Percentiles rank a stretch among this genome's conserved stretches.
Conservation (phyloP, 495 filamentous ascomycete species). For the Astrothelium subdiscretum region DNA sequence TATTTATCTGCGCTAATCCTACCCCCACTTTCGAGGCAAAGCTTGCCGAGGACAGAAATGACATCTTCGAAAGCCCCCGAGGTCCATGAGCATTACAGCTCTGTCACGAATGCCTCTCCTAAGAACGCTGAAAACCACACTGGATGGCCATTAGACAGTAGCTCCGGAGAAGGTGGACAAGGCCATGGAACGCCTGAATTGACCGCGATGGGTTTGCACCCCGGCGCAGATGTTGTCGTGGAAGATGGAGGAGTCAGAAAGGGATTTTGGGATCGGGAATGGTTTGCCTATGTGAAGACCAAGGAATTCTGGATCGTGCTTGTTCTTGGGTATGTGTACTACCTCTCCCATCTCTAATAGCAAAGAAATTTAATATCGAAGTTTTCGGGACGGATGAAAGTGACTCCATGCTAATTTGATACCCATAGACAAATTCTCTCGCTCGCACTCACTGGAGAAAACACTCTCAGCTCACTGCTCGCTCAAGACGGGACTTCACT, state of each 20-base stretch:
- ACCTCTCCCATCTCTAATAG: not conserved
- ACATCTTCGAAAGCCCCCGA: slow-evolving; percentile 4
- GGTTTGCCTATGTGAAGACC: slow-evolving; percentile 73
- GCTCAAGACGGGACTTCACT: slow-evolving; percentile 58
- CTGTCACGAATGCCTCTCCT: not conserved
- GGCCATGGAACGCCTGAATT: slow-evolving; percentile 21
- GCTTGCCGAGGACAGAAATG: slow-evolving; percentile 1
- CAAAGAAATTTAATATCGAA: slow-evolving; percentile 2
- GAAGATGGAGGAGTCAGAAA: slow-evolving; percentile 39
- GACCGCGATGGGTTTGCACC: slow-evolving; percentile 4
- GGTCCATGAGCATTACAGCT: slow-evolving; percentile 4
- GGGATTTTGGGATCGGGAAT: slow-evolving; percentile 26
- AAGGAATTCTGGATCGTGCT: slow-evolving; percentile 79
- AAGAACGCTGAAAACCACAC: slow-evolving; percentile 17
- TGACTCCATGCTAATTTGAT: not conserved
- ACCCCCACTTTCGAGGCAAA: not conserved
- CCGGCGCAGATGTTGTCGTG: slow-evolving; percentile 11
- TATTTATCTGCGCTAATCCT: not conserved
- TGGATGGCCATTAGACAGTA: slow-evolving; percentile 4
- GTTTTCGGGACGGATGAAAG: not conserved
- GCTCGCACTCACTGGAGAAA: slow-evolving; percentile 78
- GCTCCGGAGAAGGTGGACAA: slow-evolving; percentile 16
- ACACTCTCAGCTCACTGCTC: slow-evolving; percentile 77
- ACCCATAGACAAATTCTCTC: slow-evolving; percentile 61
- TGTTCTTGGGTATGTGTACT: slow-evolving; percentile 50